Conservation (phyloP, 768 basidiomycete genomes). For the Tulasnella sp. region DNA sequence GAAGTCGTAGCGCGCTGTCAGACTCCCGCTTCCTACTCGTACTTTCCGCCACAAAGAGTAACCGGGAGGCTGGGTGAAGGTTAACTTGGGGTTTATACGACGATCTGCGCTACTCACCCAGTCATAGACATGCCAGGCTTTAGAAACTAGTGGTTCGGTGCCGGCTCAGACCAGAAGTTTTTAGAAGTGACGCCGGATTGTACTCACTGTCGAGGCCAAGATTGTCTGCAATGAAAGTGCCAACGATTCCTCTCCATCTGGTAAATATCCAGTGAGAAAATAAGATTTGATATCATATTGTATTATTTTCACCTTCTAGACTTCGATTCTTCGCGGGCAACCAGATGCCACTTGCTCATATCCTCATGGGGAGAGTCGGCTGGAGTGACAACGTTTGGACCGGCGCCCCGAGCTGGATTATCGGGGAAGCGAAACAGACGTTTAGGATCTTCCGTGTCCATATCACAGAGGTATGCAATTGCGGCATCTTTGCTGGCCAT, state of each 20-base stretch:
- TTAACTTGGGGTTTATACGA: background rate
- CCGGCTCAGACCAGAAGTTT: background rate
- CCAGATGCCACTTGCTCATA: background rate
- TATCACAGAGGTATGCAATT: background rate
- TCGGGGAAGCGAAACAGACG: background rate
- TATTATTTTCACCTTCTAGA: background rate
- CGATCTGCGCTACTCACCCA: background rate
- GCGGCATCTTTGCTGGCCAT: background rate
- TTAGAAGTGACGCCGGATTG: background rate
- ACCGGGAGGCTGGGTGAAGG: background rate
- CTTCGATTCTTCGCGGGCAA: background rate
- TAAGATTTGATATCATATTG: no score
- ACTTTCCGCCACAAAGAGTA: slow-evolving; percentile 12
- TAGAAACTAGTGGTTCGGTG: background rate
- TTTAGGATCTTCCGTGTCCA: background rate
- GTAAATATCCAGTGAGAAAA: background rate
- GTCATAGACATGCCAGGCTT: slow-evolving; percentile 14
- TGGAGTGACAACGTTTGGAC: background rate
- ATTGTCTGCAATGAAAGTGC: slow-evolving; percentile 18
- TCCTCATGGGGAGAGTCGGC: background rate
- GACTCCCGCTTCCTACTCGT: background rate
- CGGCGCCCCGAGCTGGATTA: background rate
- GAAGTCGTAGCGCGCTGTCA: background rate
- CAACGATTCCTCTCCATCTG: slow-evolving; percentile 14
- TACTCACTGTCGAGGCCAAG: slow-evolving; percentile 5